Conservation (phyloP, 106 monocot genomes). For the Dendrobium nobile region DNA sequence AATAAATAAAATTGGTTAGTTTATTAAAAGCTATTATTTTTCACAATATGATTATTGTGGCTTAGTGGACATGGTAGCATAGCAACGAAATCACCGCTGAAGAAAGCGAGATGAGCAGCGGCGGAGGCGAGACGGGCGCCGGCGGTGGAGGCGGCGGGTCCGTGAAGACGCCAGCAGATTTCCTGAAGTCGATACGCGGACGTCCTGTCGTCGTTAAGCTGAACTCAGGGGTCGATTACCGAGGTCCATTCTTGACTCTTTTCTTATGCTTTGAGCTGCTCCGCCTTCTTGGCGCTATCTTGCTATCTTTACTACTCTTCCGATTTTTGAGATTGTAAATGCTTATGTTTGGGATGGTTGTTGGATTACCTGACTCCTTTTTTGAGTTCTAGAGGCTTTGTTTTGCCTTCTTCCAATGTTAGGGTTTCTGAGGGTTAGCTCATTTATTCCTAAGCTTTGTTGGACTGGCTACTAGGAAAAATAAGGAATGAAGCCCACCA, state of each 20-base stretch:
- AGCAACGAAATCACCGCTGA: not conserved
- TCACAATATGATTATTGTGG: too few relatives aligned
- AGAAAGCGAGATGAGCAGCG: conserved; percentile 25
- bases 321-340: not conserved
- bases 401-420: not conserved
- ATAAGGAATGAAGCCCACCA: not conserved
- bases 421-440: not conserved
- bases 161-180: conserved; percentile 88
- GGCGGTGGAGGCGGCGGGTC: conserved; percentile 58
- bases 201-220: conserved; percentile 98
- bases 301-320: not conserved
- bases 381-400: not conserved
- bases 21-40: too few relatives aligned
- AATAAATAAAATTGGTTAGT: too few relatives aligned
- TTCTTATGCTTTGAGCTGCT: not conserved
- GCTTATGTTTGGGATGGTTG: not conserved
- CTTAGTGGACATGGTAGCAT: not conserved
- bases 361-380: not conserved
- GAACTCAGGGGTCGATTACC: conserved; percentile 95
- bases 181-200: conserved; percentile 91
- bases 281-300: not conserved
- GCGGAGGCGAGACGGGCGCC: conserved; percentile 17
- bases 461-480: not conserved
- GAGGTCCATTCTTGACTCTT: conserved; percentile 31
- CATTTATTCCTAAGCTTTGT: not conserved